Percentiles rank a stretch among this genome's conserved stretches.
Evolutionary conservation across 2,329 filamentous ascomycete species (phyloP).

Genomic region (Fusarium phyllophilum): DNA sequence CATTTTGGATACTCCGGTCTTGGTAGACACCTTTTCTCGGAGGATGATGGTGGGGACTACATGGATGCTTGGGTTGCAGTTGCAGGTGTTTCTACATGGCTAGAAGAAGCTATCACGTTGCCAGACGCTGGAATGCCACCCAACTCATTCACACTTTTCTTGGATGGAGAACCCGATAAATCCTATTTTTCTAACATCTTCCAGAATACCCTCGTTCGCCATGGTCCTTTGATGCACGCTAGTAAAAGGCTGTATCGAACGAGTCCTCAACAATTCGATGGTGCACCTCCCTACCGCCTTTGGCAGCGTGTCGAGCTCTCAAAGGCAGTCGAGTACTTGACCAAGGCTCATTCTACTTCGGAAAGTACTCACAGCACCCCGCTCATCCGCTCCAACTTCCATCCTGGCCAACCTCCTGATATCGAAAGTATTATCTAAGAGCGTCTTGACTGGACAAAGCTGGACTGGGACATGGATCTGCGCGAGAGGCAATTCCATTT

Average conservation of each 20-base stretch:
- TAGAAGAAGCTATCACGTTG: background rate
- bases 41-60: too few species aligned
- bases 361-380: background rate
- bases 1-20: too few species aligned
- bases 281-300: background rate
- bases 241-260: background rate
- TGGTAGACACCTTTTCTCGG: too few species aligned
- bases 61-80: too few species aligned
- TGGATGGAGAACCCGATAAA: background rate
- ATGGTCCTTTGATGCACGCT: background rate
- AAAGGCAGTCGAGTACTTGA: background rate
- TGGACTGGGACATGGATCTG: too few species aligned
- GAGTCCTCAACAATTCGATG: background rate
- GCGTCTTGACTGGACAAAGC: background rate
- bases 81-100: background rate
- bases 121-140: background rate
- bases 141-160: background rate
- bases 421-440: background rate
- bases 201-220: background rate
- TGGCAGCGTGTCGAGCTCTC: background rate
- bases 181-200: background rate
- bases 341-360: too few species aligned
- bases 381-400: background rate
- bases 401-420: background rate
- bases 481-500: too few species aligned